These are phyloP conservation scores for Apiotrichum domesticum DNA, from an alignment of 1,284 basidiomycete genomes.

Conservation along the genomic window DNA sequence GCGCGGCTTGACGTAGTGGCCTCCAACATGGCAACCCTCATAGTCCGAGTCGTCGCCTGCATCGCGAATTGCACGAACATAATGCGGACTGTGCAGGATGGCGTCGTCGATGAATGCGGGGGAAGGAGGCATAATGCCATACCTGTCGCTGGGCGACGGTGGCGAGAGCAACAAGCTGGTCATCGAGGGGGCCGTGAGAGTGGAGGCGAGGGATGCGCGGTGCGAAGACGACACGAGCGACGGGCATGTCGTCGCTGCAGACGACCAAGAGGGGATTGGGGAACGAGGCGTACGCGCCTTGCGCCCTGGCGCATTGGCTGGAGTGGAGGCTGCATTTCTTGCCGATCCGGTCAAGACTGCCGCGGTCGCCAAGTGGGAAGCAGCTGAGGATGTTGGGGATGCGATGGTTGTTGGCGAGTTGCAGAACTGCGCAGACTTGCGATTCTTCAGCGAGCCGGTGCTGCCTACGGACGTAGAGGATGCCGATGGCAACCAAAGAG, in stretches of 20 bases:
- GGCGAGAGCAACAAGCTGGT: constrained; percentile 16
- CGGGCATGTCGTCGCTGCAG: constrained; percentile 9
- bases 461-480: not conserved
- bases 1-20: no score
- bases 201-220: constrained; percentile 18
- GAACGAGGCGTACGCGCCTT: constrained; percentile 12
- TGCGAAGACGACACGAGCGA: constrained; percentile 16
- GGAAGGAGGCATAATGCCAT: constrained; percentile 4
- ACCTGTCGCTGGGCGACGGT: constrained; percentile 8
- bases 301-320: not conserved
- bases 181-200: constrained; percentile 17
- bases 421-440: not conserved
- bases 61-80: not conserved
- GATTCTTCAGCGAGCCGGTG: not conserved
- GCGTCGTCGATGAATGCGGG: not conserved
- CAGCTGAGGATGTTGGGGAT: not conserved
- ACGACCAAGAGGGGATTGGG: constrained; percentile 18
- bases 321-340: no score
- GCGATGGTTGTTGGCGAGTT: not conserved
- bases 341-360: no score
- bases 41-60: not conserved
- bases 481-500: not conserved
- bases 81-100: not conserved
- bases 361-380: no score
- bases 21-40: not conserved